Percentiles rank a stretch among this genome's conserved stretches.
phyloP scores from a whole-genome alignment of 306 rosid genomes.

The Fragaria vesca region DNA sequence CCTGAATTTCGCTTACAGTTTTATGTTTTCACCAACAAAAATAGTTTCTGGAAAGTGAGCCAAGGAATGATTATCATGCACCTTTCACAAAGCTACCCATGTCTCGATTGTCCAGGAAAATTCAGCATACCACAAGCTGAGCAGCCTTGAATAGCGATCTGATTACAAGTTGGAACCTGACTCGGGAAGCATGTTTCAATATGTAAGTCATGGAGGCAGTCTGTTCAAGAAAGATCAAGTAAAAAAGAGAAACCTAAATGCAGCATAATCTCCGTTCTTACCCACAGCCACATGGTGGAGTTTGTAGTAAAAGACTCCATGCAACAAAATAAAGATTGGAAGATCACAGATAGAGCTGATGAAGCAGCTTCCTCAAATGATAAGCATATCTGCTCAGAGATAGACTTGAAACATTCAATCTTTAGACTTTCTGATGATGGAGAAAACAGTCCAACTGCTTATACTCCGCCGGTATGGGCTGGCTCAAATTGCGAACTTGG shows the following conservation, averaged over 20 bases:
- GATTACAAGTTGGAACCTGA: background rate
- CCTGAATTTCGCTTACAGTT: background rate
- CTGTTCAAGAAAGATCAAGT: background rate
- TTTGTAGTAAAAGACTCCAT: background rate
- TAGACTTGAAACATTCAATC: too few relatives aligned
- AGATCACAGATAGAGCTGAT: background rate
- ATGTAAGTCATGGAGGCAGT: background rate
- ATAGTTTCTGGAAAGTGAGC: background rate
- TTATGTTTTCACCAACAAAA: background rate
- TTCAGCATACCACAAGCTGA: background rate
- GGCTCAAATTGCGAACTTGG: background rate
- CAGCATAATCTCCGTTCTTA: background rate
- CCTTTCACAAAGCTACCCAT: background rate
- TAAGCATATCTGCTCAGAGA: background rate
- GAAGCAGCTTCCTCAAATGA: background rate
- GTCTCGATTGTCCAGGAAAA: background rate
- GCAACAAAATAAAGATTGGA: background rate
- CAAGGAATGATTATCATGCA: background rate
- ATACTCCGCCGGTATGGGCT: background rate
- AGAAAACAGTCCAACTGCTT: background rate
- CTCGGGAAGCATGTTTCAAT: background rate
- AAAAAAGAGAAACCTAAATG: conserved; percentile 2
- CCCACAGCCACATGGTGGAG: background rate
- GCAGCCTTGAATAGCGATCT: background rate
- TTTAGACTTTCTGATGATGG: background rate